Evolutionary conservation across 2,329 filamentous ascomycete genomes (phyloP).

Genomic region (Trichoderma arundinaceum): DNA sequence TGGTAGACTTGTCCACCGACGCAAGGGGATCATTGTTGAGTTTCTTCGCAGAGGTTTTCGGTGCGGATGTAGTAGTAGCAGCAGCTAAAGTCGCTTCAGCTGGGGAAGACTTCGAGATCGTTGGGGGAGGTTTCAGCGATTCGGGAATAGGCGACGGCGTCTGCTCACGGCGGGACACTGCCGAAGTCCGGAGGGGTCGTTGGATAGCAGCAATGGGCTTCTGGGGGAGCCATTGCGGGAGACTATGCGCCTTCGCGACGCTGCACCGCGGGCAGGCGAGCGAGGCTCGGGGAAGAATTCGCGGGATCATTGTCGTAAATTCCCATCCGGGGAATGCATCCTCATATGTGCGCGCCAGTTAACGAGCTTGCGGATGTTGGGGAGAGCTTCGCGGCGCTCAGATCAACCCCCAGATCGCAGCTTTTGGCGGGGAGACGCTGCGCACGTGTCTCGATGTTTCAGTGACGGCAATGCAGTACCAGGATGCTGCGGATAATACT

Average conservation of each 20-base stretch:
- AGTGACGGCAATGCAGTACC: background rate
- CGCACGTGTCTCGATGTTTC: constrained; percentile 15
- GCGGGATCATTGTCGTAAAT: constrained; percentile 45
- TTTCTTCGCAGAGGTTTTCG: constrained; percentile 32
- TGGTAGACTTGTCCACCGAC: constrained; percentile 58
- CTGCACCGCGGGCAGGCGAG: constrained; percentile 43
- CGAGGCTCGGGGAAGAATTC: constrained; percentile 44
- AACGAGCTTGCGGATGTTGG: constrained; percentile 6
- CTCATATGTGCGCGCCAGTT: constrained; percentile 34
- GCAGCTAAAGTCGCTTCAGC: background rate
- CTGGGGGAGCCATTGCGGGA: constrained; percentile 42
- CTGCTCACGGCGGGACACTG: constrained; percentile 40
- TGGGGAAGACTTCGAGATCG: constrained; percentile 29
- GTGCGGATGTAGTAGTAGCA: background rate
- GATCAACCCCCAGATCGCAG: background rate
- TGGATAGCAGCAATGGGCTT: constrained; percentile 36
- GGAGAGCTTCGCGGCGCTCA: background rate
- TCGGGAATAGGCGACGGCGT: constrained; percentile 33
- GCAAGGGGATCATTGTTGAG: constrained; percentile 44
- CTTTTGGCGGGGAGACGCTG: constrained; percentile 13
- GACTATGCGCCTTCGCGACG: constrained; percentile 37
- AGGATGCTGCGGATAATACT: background rate
- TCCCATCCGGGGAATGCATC: constrained; percentile 37
- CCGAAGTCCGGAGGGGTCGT: constrained; percentile 44
- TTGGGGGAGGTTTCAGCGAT: constrained; percentile 34